phyloP scores from a whole-genome alignment of 2,329 filamentous ascomycete species.

The Pseudogymnoascus sp. region DNA sequence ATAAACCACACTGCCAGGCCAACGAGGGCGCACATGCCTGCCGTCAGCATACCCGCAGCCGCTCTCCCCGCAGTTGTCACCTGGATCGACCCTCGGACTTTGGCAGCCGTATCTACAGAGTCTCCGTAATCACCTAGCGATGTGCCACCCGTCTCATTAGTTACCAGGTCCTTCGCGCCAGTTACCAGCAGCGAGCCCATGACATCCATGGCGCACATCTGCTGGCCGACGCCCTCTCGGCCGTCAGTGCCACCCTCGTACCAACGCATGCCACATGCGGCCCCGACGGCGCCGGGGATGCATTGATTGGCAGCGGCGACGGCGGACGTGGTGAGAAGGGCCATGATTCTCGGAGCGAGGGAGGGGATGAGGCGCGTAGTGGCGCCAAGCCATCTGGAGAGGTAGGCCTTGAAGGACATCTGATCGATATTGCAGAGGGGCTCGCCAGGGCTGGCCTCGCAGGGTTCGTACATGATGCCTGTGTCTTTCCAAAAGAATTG shows the following conservation, averaged over 20 bases:
- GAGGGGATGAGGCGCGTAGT: slow-evolving; percentile 50
- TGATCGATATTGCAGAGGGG: slow-evolving; percentile 47
- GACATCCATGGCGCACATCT: slow-evolving; percentile 45
- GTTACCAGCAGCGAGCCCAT: slow-evolving; percentile 38
- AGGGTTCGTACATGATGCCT: slow-evolving; percentile 45
- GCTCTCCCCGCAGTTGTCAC: slow-evolving; percentile 29
- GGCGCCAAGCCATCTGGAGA: slow-evolving; percentile 49
- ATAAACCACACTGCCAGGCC: slow-evolving; percentile 10
- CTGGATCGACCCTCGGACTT: slow-evolving; percentile 14
- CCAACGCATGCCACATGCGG: slow-evolving; percentile 36
- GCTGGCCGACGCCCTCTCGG: slow-evolving; percentile 40
- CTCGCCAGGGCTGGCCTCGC: slow-evolving; percentile 53
- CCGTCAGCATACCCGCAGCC: slow-evolving; percentile 34
- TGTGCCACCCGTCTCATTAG: slow-evolving; percentile 46
- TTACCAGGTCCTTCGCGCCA: slow-evolving; percentile 33
- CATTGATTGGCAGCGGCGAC: slow-evolving; percentile 45
- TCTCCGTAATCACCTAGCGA: slow-evolving; percentile 34
- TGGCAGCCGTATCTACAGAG: slow-evolving; percentile 17
- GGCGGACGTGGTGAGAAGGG: slow-evolving; percentile 44
- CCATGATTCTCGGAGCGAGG: slow-evolving; percentile 40
- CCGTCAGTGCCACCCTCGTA: slow-evolving; percentile 36
- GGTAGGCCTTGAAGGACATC: slow-evolving; percentile 57
- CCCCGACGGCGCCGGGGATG: slow-evolving; percentile 36
- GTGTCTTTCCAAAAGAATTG: slow-evolving; percentile 23
- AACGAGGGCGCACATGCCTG: slow-evolving; percentile 20